These are phyloP conservation scores for Penicillium coffeae DNA, from an alignment of 495 filamentous ascomycete genomes.

Conservation along the genomic window DNA sequence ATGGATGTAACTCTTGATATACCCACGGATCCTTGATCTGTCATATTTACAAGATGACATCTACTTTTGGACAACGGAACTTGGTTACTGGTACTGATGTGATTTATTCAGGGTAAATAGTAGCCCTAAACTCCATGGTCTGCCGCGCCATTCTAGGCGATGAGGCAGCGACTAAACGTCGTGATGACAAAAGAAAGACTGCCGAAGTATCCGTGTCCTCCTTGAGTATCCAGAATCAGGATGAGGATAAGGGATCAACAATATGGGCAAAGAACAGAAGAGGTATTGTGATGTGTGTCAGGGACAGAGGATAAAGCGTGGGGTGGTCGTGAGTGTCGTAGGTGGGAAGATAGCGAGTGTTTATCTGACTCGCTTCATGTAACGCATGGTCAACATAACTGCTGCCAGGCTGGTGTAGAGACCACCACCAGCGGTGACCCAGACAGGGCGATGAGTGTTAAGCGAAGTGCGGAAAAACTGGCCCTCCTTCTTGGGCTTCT, in stretches of 20 bases:
- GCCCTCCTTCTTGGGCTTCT: slow-evolving; percentile 30
- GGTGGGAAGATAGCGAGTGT: background rate
- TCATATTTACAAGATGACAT: background rate
- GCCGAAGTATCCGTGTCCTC: slow-evolving; percentile 3
- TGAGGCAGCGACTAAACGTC: slow-evolving; percentile 6
- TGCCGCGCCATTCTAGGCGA: slow-evolving; percentile 19
- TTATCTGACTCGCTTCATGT: slow-evolving; percentile 27
- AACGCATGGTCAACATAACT: slow-evolving; percentile 37
- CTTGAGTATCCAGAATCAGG: slow-evolving; percentile 8
- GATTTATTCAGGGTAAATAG: slow-evolving; percentile 19
- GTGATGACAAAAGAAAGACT: slow-evolving; percentile 18
- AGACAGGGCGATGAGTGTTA: slow-evolving; percentile 39
- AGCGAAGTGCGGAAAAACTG: slow-evolving; percentile 37
- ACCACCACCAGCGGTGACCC: slow-evolving; percentile 36
- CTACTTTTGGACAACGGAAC: background rate
- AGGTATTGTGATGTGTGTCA: slow-evolving; percentile 4
- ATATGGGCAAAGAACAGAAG: background rate
- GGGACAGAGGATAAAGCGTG: too few species aligned
- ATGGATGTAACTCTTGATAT: too few species aligned
- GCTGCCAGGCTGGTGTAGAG: slow-evolving; percentile 39
- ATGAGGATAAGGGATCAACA: slow-evolving; percentile 3
- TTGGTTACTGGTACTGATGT: background rate
- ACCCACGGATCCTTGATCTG: background rate
- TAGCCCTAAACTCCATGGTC: slow-evolving; percentile 22
- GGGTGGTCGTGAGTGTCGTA: background rate